Evolutionary conservation across 75 land plant species (phyloP), one percentile per base, ranked within the genome.

Genomic region (Larix kaempferi): DNA sequence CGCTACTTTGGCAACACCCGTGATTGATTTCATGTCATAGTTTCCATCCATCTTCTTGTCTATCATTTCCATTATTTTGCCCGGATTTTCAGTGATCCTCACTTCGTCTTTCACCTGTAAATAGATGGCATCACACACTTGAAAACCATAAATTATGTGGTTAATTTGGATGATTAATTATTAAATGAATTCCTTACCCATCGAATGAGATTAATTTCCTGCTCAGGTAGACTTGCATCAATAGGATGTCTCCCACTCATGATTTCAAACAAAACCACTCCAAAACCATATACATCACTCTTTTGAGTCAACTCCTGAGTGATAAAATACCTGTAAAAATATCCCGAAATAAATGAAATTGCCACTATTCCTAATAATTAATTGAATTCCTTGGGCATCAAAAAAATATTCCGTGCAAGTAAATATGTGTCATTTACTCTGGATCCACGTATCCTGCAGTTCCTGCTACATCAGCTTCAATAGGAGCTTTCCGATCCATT

Each of bases 401-500:
- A 44, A 44, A 44, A 6, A 44, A 7, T 6, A 44, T 6, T 44
- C 7, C 10, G 8, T 44, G 52, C 52, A 44, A 44, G 52, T 44
- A 0, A 2, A n/a, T 39, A 39, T 39, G 58, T 17, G 58, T 17
- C 19, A 77, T 25, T 78, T 82, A 82, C 84, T 73, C 76, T 0
- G 82, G 82, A 79, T 81, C 83, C 44, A 81, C 39, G 12, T 81
- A 81, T 52, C 83, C 75, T 16, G 21, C 62, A 22, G 76, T 82
- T 60, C 82, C 58, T 60, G 14, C 73, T 17, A 79, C 76, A 2
- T 22, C 6, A 54, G 78, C 57, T 1, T 13, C 1, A 1, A 76
- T 35, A 16, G 82, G 57, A 22, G 66, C 60, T 15, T 54, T 83
- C 6, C 15, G 56, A 15, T 72, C 76, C 7, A 65, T 33, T 14